Base-by-base conservation (phyloP, 1,139 yeast genomes). In the Meyerozyma carpophila region DNA sequence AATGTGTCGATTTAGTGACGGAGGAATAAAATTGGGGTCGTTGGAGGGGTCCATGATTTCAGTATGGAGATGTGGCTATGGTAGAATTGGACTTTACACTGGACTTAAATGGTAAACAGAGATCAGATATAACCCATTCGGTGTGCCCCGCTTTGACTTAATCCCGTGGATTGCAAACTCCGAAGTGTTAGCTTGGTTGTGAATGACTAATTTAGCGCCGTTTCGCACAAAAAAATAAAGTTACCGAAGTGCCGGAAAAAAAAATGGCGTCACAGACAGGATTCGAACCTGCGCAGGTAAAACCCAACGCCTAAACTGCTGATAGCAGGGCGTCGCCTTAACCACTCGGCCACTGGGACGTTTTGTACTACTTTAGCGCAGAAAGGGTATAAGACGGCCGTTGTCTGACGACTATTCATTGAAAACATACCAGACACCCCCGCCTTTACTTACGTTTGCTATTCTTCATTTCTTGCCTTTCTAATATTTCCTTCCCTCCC, bases 211-310 rank as follows among this genome's bases (percentile, higher is more conserved):
- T 16, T 32, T 9, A 21, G 37, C 18, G 26, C 16, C 16, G 14
- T 14, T 13, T 34, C 37, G 37, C 37, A 34, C 37, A 20, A 21
- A 18, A 34, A 34, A 34, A 21, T 21, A 21, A 21, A 21, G 24
- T 21, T 21, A 8, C 24, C 24, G 24, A 16, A 18, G 16, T 6
- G 14, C 37, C 26, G 26, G 8, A 8, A 44, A 53, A 55, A 61
- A 71, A 75, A 69, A 69, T 59, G 54, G 44, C 88, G 88, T 81
- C 79, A 82, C 85, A 79, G 84, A 80, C 88, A 82, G 86, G 88
- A 82, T 82, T 82, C 87, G 88, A 82, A 82, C 88, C 86, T 82
- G 86, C 87, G 88, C 81, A 79, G 84, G 87, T 77, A 81, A 71
- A 79, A 76, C 87, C 83, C 87, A 82, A 79, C 80, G 80, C 86